These are phyloP conservation scores for Mycena chlorophos DNA, from an alignment of 768 basidiomycete genomes.

Conservation along the genomic window DNA sequence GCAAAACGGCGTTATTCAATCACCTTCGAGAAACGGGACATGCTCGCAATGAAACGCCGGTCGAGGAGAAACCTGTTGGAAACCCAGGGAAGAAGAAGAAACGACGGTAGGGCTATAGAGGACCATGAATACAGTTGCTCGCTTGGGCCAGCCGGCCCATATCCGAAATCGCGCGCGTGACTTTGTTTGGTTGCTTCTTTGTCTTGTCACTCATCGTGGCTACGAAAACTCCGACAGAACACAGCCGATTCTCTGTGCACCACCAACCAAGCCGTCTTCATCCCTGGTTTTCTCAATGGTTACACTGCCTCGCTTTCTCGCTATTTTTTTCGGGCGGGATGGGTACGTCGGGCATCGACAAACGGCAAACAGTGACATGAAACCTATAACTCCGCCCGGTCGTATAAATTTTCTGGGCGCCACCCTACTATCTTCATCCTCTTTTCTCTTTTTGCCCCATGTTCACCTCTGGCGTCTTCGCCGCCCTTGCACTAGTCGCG, in stretches of 20 bases:
- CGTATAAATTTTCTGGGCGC: neutral
- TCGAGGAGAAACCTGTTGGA: conserved; percentile 26
- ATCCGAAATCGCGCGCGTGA: too few relatives aligned
- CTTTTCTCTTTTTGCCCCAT: neutral
- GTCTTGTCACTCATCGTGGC: too few relatives aligned
- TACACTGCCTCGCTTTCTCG: too few relatives aligned
- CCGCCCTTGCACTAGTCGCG: conserved; percentile 1
- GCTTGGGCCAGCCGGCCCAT: too few relatives aligned
- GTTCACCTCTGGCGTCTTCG: neutral
- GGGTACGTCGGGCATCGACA: neutral
- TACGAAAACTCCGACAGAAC: too few relatives aligned
- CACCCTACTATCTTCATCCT: neutral
- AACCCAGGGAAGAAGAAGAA: conserved; percentile 43
- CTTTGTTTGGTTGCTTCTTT: too few relatives aligned
- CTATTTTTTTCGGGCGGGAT: too few relatives aligned
- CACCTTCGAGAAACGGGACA: conserved; percentile 76
- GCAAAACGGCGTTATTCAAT: conserved; percentile 71
- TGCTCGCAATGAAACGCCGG: conserved; percentile 49
- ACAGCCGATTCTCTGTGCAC: too few relatives aligned
- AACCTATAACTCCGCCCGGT: neutral
- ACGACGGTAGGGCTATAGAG: conserved; percentile 28
- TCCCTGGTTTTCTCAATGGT: too few relatives aligned
- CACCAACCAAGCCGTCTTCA: too few relatives aligned
- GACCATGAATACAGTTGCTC: too few relatives aligned
- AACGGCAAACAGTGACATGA: neutral